A percentile compares a stretch with the other conserved stretches of the same genome.
Conservation (phyloP, 148 eudicot species). For the Rhododendron henanense region DNA sequence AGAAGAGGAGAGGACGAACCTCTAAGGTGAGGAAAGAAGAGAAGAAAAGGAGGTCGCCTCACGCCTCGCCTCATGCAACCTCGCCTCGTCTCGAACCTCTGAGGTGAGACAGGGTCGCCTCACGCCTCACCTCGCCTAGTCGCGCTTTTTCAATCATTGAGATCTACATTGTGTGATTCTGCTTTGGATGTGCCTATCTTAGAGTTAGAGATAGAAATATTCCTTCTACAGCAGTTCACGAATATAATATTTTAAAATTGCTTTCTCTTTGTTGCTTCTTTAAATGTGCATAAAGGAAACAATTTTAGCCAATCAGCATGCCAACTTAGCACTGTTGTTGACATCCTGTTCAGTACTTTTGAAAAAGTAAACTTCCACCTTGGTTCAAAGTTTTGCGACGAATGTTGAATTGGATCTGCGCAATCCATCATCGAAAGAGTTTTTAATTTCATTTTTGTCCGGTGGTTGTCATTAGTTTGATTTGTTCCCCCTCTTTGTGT, state of each 20-base stretch:
- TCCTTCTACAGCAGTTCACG: background rate
- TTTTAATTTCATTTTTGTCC: background rate
- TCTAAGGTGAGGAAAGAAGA: too few relatives aligned
- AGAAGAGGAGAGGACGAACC: too few relatives aligned
- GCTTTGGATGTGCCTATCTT: background rate
- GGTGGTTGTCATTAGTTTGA: background rate
- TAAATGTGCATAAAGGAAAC: background rate
- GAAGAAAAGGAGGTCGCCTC: too few relatives aligned
- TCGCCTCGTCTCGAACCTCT: too few relatives aligned
- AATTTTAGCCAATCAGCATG: background rate
- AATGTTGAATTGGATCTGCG: background rate
- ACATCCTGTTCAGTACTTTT: background rate
- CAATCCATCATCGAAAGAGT: background rate
- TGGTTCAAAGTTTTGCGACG: background rate
- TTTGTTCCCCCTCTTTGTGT: background rate
- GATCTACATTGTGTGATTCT: background rate
- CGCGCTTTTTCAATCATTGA: too few relatives aligned
- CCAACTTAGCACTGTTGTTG: slow-evolving; percentile 1
- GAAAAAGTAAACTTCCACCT: background rate
- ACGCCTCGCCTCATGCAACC: too few relatives aligned
- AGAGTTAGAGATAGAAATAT: background rate
- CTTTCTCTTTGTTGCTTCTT: background rate
- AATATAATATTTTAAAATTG: background rate
- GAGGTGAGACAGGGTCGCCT: too few relatives aligned
- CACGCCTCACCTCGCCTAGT: too few relatives aligned